Conservation (phyloP, 2,329 filamentous ascomycete genomes). For the Chaetoscypha palmicola region DNA sequence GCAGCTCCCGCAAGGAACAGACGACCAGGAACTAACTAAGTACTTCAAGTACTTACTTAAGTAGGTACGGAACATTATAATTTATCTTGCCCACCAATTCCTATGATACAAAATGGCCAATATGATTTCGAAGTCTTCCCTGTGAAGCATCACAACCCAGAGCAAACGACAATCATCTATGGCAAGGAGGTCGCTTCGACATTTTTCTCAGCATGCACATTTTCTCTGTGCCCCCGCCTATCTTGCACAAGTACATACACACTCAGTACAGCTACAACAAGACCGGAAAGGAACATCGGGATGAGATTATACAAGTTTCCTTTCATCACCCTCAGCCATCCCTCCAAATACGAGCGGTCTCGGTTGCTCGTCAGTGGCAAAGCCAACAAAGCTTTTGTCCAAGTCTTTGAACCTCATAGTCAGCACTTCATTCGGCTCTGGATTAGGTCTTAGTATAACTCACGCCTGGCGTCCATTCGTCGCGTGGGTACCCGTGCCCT, state of each 20-base stretch:
- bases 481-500: slow-evolving; percentile 9
- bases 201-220: background rate
- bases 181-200: background rate
- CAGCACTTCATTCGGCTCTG: too few relatives aligned
- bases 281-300: slow-evolving; percentile 14
- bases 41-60: too few relatives aligned
- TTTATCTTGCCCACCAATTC: too few relatives aligned
- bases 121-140: too few relatives aligned
- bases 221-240: background rate
- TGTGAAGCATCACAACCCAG: too few relatives aligned
- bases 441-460: too few relatives aligned
- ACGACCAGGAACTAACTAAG: too few relatives aligned
- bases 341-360: slow-evolving; percentile 9
- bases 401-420: slow-evolving; percentile 1
- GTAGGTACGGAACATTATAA: too few relatives aligned
- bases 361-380: slow-evolving; percentile 6
- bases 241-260: background rate
- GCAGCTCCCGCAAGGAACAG: too few relatives aligned
- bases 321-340: slow-evolving; percentile 16
- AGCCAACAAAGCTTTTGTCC: slow-evolving; percentile 14
- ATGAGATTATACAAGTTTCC: slow-evolving; percentile 19
- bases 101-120: too few relatives aligned
- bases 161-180: too few relatives aligned
- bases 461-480: slow-evolving; percentile 15
- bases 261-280: slow-evolving; percentile 9